A percentile compares a stretch with the other conserved stretches of the same genome.
Evolutionary conservation across 768 basidiomycete species (phyloP).

Genomic region (Phaffia tasmanica): DNA sequence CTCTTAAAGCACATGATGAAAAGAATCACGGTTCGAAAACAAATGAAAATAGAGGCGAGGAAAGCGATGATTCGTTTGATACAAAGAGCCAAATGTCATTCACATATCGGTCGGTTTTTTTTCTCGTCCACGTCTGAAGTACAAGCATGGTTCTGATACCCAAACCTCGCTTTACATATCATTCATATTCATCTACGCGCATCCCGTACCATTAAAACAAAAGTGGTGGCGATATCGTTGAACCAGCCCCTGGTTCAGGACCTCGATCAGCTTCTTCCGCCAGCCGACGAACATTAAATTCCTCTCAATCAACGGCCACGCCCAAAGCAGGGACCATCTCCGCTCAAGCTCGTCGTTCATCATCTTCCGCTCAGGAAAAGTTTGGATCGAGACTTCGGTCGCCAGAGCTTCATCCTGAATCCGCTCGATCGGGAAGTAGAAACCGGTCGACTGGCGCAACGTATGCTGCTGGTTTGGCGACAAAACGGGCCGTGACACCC

Average conservation of each 20-base stretch:
- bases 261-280: constrained; percentile 41
- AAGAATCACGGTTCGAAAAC: constrained; percentile 48
- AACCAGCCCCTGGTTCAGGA: constrained; percentile 32
- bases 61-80: constrained; percentile 43
- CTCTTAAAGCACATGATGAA: constrained; percentile 52
- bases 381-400: constrained; percentile 75
- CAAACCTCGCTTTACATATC: neutral
- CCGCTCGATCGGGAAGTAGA: too few relatives aligned
- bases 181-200: neutral
- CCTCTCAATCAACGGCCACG: constrained; percentile 19
- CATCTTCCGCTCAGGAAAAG: constrained; percentile 78
- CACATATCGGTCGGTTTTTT: constrained; percentile 18
- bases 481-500: too few relatives aligned
- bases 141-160: neutral
- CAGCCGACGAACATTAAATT: constrained; percentile 12
- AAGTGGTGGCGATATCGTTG: constrained; percentile 32
- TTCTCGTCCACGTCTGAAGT: neutral
- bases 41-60: constrained; percentile 61
- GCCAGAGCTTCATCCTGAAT: constrained; percentile 41
- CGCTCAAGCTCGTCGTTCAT: constrained; percentile 42
- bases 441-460: too few relatives aligned
- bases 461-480: too few relatives aligned
- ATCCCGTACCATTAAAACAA: neutral
- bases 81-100: constrained; percentile 35
- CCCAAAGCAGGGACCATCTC: constrained; percentile 27